These are phyloP conservation scores for Candida sojae DNA, from an alignment of 1,139 yeast genomes.

Conservation along the genomic window DNA sequence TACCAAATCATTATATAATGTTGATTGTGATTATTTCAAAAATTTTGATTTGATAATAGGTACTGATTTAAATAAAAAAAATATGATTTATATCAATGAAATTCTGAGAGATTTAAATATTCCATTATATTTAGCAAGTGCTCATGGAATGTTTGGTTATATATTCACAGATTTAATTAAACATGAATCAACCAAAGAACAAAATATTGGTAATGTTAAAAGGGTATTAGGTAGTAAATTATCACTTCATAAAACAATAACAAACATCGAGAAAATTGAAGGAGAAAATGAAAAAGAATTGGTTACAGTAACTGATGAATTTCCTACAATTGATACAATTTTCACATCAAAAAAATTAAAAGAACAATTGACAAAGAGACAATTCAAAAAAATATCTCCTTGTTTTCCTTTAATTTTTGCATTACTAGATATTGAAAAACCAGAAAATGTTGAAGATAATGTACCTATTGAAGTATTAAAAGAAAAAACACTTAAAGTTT, in stretches of 20 bases:
- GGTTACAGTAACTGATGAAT: conserved; percentile 58
- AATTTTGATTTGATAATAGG: conserved; percentile 73
- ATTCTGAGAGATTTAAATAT: conserved; percentile 55
- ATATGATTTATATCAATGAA: conserved; percentile 48
- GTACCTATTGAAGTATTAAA: conserved; percentile 35
- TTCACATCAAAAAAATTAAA: conserved; percentile 42
- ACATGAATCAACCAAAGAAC: conserved; percentile 50
- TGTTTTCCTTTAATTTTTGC: conserved; percentile 66
- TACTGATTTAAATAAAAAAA: conserved; percentile 57
- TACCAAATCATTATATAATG: conserved; percentile 28
- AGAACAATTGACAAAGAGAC: conserved; percentile 52
- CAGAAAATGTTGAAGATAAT: conserved; percentile 26
- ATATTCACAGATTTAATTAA: conserved; percentile 75
- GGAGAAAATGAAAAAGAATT: conserved; percentile 45
- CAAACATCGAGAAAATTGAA: conserved; percentile 35
- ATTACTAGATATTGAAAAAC: conserved; percentile 41
- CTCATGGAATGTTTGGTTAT: conserved; percentile 83
- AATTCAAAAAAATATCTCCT: conserved; percentile 58
- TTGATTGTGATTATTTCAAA: conserved; percentile 44
- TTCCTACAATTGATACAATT: conserved; percentile 32
- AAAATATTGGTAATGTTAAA: conserved; percentile 52
- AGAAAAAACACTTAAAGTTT: conserved; percentile 22
- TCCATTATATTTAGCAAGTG: conserved; percentile 69
- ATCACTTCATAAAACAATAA: conserved; percentile 52
- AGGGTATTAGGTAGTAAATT: conserved; percentile 48